Percentiles rank a stretch among this genome's conserved stretches.
These are phyloP conservation scores for Porodaedalea pini DNA, from an alignment of 1,284 basidiomycete genomes.

Conservation along the genomic window DNA sequence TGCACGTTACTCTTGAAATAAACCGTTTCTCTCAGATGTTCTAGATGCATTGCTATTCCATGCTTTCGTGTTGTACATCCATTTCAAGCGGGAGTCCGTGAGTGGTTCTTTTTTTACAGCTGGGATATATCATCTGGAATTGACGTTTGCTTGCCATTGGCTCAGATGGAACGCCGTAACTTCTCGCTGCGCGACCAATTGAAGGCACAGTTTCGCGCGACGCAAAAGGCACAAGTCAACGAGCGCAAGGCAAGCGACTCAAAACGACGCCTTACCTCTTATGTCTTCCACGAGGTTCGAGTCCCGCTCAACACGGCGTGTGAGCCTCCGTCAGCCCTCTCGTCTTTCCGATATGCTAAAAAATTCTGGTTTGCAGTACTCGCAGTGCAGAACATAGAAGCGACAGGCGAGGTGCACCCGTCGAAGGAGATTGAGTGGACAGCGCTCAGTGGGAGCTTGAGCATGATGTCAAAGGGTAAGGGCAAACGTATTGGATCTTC, in stretches of 20 bases:
- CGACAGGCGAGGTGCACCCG: slow-evolving; percentile 29
- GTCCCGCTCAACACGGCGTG: slow-evolving; percentile 89
- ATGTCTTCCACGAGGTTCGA: slow-evolving; percentile 61
- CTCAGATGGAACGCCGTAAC: slow-evolving; percentile 43
- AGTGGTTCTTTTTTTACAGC: slow-evolving; percentile 13
- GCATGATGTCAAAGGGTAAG: slow-evolving; percentile 41
- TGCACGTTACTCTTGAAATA: not conserved
- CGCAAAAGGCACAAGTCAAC: slow-evolving; percentile 50
- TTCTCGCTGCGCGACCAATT: slow-evolving; percentile 50
- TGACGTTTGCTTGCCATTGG: not conserved
- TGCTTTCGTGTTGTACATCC: slow-evolving; percentile 33
- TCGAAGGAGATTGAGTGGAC: slow-evolving; percentile 36
- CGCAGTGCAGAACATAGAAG: slow-evolving; percentile 47
- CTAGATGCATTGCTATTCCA: slow-evolving; percentile 17
- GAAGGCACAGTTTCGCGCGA: slow-evolving; percentile 41
- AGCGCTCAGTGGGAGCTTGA: slow-evolving; percentile 44
- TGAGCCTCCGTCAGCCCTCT: slow-evolving; percentile 36
- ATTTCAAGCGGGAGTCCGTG: slow-evolving; percentile 33
- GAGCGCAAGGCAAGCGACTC: slow-evolving; percentile 40
- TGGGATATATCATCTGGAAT: not conserved
- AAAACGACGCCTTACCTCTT: slow-evolving; percentile 31
- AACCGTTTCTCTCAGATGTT: slow-evolving; percentile 2
- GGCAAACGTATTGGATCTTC: not conserved
- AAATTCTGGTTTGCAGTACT: slow-evolving; percentile 29
- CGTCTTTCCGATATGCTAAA: not conserved